phyloP scores from a whole-genome alignment of 176 grass and related monocot genomes.

The Carex cristatella region DNA sequence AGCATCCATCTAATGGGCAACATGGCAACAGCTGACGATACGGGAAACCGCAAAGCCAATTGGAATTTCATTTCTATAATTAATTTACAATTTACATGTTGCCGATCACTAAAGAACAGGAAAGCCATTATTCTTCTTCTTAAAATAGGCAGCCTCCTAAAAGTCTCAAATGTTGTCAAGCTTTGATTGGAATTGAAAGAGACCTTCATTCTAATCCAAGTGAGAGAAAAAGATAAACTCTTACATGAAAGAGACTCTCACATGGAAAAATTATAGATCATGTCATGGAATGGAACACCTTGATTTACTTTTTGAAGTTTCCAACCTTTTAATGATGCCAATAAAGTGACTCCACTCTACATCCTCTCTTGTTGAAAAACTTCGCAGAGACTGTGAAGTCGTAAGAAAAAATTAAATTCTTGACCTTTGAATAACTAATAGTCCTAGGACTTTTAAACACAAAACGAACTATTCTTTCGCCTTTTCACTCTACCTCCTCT shows the following conservation, averaged over 20 bases:
- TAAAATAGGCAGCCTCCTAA: neutral
- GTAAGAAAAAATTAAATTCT: too few species aligned
- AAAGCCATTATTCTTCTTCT: neutral
- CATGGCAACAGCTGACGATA: neutral
- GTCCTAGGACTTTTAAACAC: too few species aligned
- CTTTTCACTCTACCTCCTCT: too few species aligned
- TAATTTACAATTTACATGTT: neutral
- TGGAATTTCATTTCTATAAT: conserved; percentile 2
- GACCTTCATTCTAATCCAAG: neutral
- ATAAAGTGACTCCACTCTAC: neutral
- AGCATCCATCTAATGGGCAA: neutral
- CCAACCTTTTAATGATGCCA: neutral
- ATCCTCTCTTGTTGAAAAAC: neutral
- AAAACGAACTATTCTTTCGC: too few species aligned
- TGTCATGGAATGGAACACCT: neutral
- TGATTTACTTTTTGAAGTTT: neutral
- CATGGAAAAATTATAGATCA: too few species aligned
- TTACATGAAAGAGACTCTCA: neutral
- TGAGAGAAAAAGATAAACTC: neutral
- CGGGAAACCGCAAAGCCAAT: neutral
- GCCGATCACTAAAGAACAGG: neutral
- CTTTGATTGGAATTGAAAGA: neutral
- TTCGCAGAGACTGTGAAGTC: too few species aligned
- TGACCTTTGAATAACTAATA: too few species aligned
- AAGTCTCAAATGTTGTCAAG: neutral